phyloP scores from a whole-genome alignment of 1,139 yeast genomes.

The Eremothecium sinecaudum region DNA sequence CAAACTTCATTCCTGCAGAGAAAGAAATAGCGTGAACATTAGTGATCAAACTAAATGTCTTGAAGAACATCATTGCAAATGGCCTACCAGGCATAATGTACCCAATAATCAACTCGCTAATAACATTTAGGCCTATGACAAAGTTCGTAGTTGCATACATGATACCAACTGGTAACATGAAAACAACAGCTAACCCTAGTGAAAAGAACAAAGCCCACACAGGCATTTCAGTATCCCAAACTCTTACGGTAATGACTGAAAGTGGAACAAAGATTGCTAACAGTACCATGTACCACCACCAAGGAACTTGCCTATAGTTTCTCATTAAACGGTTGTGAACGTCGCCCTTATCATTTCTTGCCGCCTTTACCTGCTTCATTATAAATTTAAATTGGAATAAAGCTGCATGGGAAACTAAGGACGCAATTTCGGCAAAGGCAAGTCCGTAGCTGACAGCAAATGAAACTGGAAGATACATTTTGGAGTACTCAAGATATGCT shows the following conservation, averaged over 20 bases:
- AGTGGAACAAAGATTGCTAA: conserved; percentile 42
- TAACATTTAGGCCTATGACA: conserved; percentile 47
- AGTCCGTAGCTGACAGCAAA: conserved; percentile 54
- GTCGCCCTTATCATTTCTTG: conserved; percentile 42
- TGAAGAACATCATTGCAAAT: conserved; percentile 50
- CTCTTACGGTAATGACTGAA: conserved; percentile 40
- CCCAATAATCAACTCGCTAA: conserved; percentile 55
- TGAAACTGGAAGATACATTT: conserved; percentile 55
- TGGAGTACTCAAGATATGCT: conserved; percentile 47
- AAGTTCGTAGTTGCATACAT: conserved; percentile 49
- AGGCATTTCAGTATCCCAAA: conserved; percentile 39
- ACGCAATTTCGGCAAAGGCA: conserved; percentile 53
- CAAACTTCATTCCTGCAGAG: conserved; percentile 51
- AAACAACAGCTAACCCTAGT: conserved; percentile 40
- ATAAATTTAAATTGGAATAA: conserved; percentile 51
- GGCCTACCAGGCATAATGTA: conserved; percentile 57
- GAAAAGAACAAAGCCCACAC: conserved; percentile 51
- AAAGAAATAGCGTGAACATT: conserved; percentile 50
- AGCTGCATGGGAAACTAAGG: conserved; percentile 46
- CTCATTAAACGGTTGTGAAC: conserved; percentile 55
- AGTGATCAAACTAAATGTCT: conserved; percentile 51
- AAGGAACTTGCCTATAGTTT: conserved; percentile 51
- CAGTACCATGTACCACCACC: conserved; percentile 51
- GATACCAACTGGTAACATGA: conserved; percentile 48
- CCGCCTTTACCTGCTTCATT: conserved; percentile 36